Evolutionary conservation across 108 stramenopile genomes (phyloP).

Genomic region (Hondaea fermentalgiana): DNA sequence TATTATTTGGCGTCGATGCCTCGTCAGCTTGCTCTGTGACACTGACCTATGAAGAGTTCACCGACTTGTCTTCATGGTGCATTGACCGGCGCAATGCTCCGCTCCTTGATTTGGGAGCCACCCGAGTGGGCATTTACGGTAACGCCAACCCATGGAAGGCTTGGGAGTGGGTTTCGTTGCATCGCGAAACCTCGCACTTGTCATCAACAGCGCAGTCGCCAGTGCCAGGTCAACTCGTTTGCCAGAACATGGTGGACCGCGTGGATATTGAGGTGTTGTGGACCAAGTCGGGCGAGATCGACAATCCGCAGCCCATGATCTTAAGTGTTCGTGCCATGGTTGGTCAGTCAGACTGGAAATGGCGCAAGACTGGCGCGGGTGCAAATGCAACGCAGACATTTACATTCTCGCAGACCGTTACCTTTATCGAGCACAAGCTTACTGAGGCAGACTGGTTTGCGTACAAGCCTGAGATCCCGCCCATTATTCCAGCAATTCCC

Average conservation of each 20-base stretch:
- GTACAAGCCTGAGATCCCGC: conserved; percentile 5
- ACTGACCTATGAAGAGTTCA: not conserved
- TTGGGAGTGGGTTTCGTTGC: not conserved
- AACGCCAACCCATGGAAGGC: not conserved
- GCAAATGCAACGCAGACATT: not conserved
- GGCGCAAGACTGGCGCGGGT: not conserved
- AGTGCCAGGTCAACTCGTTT: not conserved
- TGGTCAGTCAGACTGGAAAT: not conserved
- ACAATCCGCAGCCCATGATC: conserved; percentile 11
- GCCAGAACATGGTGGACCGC: conserved; percentile 14
- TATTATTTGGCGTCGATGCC: not conserved
- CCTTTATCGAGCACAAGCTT: not conserved
- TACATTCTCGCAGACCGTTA: not conserved
- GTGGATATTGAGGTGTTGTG: not conserved
- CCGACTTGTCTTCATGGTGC: not conserved
- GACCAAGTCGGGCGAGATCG: not conserved
- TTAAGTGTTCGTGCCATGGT: not conserved
- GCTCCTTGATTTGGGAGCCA: not conserved
- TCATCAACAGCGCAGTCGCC: not conserved
- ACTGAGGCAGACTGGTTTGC: not conserved
- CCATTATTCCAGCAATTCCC: not conserved
- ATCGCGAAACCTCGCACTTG: not conserved
- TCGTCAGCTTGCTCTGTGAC: not conserved
- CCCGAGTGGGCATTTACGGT: not conserved
- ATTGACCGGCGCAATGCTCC: not conserved